phyloP scores from a whole-genome alignment of 305 asterid species.

The Fraxinus angustifolia region DNA sequence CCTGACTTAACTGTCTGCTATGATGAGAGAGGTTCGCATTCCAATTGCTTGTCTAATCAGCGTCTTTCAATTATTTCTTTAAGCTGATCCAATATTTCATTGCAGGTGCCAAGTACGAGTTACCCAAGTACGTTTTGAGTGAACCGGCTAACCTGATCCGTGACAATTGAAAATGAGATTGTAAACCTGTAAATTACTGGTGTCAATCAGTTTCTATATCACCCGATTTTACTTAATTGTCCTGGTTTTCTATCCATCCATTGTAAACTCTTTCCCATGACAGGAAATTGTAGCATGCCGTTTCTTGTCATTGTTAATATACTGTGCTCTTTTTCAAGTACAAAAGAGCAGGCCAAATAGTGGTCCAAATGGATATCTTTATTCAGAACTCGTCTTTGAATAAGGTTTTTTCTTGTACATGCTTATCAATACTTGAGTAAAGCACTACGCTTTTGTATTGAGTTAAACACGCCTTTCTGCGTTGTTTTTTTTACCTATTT shows the following conservation, averaged over 20 bases:
- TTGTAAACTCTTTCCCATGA: neutral
- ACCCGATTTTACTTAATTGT: neutral
- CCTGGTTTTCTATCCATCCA: neutral
- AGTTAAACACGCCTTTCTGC: neutral
- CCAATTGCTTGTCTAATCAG: neutral
- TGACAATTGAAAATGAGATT: constrained; percentile 46
- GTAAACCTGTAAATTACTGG: constrained; percentile 15
- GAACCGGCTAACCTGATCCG: constrained; percentile 83
- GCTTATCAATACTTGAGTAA: neutral
- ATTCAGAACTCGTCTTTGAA: neutral
- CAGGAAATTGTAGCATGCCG: neutral
- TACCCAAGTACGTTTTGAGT: constrained; percentile 84
- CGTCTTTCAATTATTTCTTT: neutral
- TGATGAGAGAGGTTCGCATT: constrained; percentile 70
- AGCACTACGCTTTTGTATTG: neutral
- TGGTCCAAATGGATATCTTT: neutral
- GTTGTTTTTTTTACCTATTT: neutral
- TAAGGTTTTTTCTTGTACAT: neutral
- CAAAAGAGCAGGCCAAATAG: neutral
- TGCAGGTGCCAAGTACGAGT: constrained; percentile 91
- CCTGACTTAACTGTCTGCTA: constrained; percentile 80
- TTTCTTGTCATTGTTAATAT: neutral
- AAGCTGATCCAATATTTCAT: constrained; percentile 3
- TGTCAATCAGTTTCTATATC: neutral
- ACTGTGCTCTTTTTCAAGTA: neutral